Percentiles rank a stretch among this genome's conserved stretches.
Evolutionary conservation across 1,139 yeast genomes (phyloP).

Genomic region (Debaryomycetaceae sp.): DNA sequence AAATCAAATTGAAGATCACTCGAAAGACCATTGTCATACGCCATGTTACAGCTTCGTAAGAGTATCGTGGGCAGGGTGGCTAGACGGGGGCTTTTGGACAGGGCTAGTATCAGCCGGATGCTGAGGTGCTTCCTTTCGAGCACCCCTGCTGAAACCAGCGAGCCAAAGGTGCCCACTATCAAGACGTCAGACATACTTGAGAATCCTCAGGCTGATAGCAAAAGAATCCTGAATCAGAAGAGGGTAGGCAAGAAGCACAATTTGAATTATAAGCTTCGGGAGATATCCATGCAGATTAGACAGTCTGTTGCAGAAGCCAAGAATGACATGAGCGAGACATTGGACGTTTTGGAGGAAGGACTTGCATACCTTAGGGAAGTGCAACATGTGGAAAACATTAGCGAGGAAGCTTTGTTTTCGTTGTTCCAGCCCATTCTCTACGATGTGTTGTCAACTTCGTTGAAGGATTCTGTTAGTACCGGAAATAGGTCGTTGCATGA

Average conservation of each 20-base stretch:
- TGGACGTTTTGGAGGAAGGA: slow-evolving; percentile 43
- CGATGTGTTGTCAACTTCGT: slow-evolving; percentile 19
- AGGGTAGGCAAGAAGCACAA: slow-evolving; percentile 2
- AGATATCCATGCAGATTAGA: slow-evolving; percentile 31
- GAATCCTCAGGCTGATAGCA: background rate
- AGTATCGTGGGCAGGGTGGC: background rate
- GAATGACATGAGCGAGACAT: slow-evolving; percentile 25
- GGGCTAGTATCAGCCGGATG: background rate
- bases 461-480: slow-evolving; percentile 9
- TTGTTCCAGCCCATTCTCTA: slow-evolving; percentile 26
- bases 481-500: slow-evolving; percentile 17
- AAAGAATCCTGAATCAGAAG: slow-evolving; percentile 1
- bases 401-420: slow-evolving; percentile 19
- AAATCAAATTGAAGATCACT: background rate
- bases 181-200: background rate
- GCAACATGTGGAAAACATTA: slow-evolving; percentile 31
- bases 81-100: background rate
- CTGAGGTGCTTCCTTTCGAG: slow-evolving; percentile 14
- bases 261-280: slow-evolving; percentile 24
- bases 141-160: slow-evolving; percentile 3
- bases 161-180: slow-evolving; percentile 2
- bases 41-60: background rate
- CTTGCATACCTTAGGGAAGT: slow-evolving; percentile 37
- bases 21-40: background rate
- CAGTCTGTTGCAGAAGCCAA: slow-evolving; percentile 19